These are phyloP conservation scores for Pleurotus sapidus DNA, from an alignment of 768 basidiomycete genomes.

Conservation along the genomic window DNA sequence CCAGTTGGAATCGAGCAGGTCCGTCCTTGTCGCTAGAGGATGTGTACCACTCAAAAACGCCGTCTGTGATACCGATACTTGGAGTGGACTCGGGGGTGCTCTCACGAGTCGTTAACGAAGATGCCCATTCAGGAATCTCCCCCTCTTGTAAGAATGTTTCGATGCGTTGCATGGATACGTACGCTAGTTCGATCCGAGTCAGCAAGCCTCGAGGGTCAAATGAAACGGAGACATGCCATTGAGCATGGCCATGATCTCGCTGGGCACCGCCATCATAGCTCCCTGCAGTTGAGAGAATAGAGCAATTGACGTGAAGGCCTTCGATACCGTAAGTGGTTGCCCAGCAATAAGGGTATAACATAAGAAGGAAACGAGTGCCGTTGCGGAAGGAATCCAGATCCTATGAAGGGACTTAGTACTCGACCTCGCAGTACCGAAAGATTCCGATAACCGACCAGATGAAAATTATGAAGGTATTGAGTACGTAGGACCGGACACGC, in stretches of 20 bases:
- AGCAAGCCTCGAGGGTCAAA: neutral
- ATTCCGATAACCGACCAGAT: conserved; percentile 48
- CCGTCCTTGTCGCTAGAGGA: conserved; percentile 20
- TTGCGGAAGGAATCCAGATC: conserved; percentile 74
- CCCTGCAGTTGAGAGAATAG: conserved; percentile 71
- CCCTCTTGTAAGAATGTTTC: conserved; percentile 68
- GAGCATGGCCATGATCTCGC: conserved; percentile 61
- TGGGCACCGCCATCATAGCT: conserved; percentile 63
- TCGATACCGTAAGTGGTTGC: conserved; percentile 68
- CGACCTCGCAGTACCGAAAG: neutral
- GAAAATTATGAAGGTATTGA: conserved; percentile 61
- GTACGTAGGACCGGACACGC: conserved; percentile 62
- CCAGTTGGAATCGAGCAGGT: conserved; percentile 47
- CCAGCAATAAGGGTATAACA: conserved; percentile 67
- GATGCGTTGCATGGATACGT: conserved; percentile 81
- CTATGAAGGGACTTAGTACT: conserved; percentile 26
- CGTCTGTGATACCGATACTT: conserved; percentile 51
- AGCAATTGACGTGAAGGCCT: conserved; percentile 79
- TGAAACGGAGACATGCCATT: conserved; percentile 36
- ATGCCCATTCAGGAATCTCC: conserved; percentile 80
- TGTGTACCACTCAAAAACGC: conserved; percentile 58
- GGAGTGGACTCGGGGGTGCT: conserved; percentile 10
- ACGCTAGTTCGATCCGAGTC: conserved; percentile 35
- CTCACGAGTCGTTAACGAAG: conserved; percentile 45
- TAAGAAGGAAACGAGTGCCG: conserved; percentile 58